A percentile compares a stretch with the other conserved stretches of the same genome.
Conservation (phyloP, 2,329 filamentous ascomycete genomes). For the Sporothrix sp. region DNA sequence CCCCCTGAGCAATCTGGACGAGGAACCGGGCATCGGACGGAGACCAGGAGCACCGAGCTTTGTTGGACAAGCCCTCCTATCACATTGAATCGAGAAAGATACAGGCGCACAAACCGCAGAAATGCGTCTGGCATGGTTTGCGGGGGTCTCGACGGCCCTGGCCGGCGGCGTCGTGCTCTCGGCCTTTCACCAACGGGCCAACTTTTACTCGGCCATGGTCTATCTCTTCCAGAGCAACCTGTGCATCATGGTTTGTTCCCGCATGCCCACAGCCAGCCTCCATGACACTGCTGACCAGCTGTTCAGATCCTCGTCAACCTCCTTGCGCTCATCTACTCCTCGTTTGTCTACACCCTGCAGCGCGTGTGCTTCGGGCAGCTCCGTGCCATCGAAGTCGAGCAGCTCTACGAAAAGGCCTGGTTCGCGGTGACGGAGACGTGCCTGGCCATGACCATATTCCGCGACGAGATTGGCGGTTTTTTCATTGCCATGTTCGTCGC, state of each 20-base stretch:
- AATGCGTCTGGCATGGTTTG: conserved; percentile 52
- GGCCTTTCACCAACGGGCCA: conserved; percentile 87
- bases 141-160: conserved; percentile 66
- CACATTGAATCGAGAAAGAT: too few species aligned
- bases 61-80: too few species aligned
- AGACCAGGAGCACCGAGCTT: too few species aligned
- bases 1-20: too few species aligned
- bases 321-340: conserved; percentile 68
- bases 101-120: conserved; percentile 28
- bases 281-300: background rate
- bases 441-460: conserved; percentile 95
- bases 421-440: conserved; percentile 96
- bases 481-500: conserved; percentile 95
- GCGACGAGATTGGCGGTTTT: conserved; percentile 88
- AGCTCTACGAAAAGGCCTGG: conserved; percentile 96
- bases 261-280: background rate
- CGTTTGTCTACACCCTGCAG: conserved; percentile 77
- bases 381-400: conserved; percentile 89
- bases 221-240: conserved; percentile 95
- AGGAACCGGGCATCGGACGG: conserved; percentile 8
- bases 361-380: conserved; percentile 83
- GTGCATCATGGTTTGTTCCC: conserved; percentile 66
- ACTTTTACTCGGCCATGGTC: conserved; percentile 97
- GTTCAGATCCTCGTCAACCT: conserved; percentile 80
- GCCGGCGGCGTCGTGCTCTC: conserved; percentile 77